Base-by-base conservation (phyloP, 345 rosid species). In the Hypericum androsaemum region DNA sequence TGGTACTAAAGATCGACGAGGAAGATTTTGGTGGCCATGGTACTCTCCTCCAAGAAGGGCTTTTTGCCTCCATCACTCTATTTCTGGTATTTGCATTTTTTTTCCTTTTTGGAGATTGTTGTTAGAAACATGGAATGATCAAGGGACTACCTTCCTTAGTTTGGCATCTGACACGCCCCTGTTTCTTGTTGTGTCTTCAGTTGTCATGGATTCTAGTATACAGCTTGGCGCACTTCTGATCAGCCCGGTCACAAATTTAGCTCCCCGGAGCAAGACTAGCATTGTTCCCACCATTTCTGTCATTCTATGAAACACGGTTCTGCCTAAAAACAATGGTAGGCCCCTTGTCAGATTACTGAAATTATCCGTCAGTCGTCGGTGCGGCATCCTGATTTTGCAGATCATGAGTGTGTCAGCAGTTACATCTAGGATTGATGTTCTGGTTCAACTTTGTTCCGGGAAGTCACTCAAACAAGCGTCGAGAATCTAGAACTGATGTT, bases 21-120 rank as follows among this genome's bases (percentile, higher is more conserved):
- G 97, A 88, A 71, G 95, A 88, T 17, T 85, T 73, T 54, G 98
- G 98, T 7, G 97, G 98, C 47, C 98, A 92, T 42, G 88, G 81
- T 62, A 76, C 86, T 14, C 88, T 90, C 42, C 96, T 90, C 59
- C 99, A 88, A 71, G 90, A 92, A 70, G 97, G 99, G 12, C 82
- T 92, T 50, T 85, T 83, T 59, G 98, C 96, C 0, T 90, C 98
- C 0, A 44, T 84, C 47, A 84, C 95, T 54, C 86, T 90, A 54
- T 92, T 88, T 65, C 76, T 92, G 99, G 99, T 88, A 74, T 7
- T 43, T 41, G 53, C 63, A 10, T 50, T 12, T 45, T 1, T 7
- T 52, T 55, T 22, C 47, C 36, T 62, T 61, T 52, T 59, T 15
- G 10, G 32, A 4, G 7, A n/a, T 22, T 35, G 37, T 47, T 42